Evolutionary conservation across 2,329 filamentous ascomycete genomes (phyloP).

Genomic region (Bipolaris zeicola): DNA sequence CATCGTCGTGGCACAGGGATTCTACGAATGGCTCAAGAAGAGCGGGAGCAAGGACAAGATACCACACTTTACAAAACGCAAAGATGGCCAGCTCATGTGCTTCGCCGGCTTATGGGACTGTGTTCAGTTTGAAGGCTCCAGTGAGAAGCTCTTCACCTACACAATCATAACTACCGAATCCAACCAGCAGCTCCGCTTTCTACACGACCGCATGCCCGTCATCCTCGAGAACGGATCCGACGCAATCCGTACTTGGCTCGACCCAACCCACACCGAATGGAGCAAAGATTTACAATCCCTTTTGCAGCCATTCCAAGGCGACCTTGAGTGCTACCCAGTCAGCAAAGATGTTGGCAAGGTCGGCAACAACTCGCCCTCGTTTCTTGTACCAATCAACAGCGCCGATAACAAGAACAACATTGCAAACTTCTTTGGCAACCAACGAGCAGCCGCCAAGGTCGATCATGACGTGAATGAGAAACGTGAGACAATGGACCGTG

Average conservation of each 20-base stretch:
- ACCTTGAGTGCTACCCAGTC: slow-evolving; percentile 85
- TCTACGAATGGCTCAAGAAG: slow-evolving; percentile 94
- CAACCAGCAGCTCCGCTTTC: slow-evolving; percentile 79
- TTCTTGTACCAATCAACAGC: slow-evolving; percentile 82
- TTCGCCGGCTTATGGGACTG: slow-evolving; percentile 93
- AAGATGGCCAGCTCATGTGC: slow-evolving; percentile 82
- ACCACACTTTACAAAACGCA: slow-evolving; percentile 81
- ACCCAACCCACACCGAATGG: slow-evolving; percentile 75
- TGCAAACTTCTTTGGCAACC: slow-evolving; percentile 84
- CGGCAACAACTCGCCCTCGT: slow-evolving; percentile 83
- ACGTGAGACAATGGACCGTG: slow-evolving; percentile 51
- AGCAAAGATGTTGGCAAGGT: slow-evolving; percentile 91
- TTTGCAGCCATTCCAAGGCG: slow-evolving; percentile 77
- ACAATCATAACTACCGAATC: slow-evolving; percentile 91
- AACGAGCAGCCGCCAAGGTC: slow-evolving; percentile 48
- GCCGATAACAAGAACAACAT: slow-evolving; percentile 92
- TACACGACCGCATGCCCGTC: slow-evolving; percentile 96
- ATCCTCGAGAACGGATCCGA: slow-evolving; percentile 79
- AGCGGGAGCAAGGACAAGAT: slow-evolving; percentile 77
- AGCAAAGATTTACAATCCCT: slow-evolving; percentile 75
- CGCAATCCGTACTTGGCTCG: slow-evolving; percentile 75
- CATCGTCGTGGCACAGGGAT: slow-evolving; percentile 85
- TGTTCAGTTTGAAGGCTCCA: slow-evolving; percentile 74
- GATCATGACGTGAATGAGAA: slow-evolving; percentile 50
- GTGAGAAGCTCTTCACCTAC: slow-evolving; percentile 81